Conservation (phyloP, 805 yeast species). For the Candida easanensis region DNA sequence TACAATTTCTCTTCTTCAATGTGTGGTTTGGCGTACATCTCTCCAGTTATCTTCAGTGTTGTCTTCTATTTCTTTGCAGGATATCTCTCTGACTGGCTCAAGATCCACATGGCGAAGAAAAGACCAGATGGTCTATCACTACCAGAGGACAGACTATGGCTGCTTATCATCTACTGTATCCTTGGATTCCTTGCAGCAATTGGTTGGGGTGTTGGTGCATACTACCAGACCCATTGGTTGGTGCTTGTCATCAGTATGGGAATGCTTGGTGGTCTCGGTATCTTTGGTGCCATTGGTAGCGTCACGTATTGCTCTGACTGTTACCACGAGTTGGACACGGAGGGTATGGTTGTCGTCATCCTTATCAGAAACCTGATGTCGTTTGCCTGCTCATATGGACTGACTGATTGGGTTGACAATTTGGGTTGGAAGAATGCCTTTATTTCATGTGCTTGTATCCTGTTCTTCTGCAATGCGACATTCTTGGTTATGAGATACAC, state of each 20-base stretch:
- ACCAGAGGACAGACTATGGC: constrained; percentile 62
- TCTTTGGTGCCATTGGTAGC: constrained; percentile 50
- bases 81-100: constrained; percentile 48
- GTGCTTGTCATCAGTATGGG: constrained; percentile 55
- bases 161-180: constrained; percentile 42
- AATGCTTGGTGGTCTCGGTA: constrained; percentile 49
- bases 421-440: constrained; percentile 56
- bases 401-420: constrained; percentile 55
- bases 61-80: constrained; percentile 47
- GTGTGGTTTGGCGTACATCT: constrained; percentile 50
- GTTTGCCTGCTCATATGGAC: constrained; percentile 60
- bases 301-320: constrained; percentile 57
- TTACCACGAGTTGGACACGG: constrained; percentile 51
- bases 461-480: constrained; percentile 34
- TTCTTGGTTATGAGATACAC: constrained; percentile 26
- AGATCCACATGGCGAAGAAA: constrained; percentile 43
- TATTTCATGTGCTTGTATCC: constrained; percentile 52
- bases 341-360: constrained; percentile 55
- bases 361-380: constrained; percentile 56
- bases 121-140: constrained; percentile 48
- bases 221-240: constrained; percentile 52
- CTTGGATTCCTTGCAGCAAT: constrained; percentile 54
- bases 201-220: constrained; percentile 65
- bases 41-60: constrained; percentile 48
- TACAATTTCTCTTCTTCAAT: constrained; percentile 46